Conservation (phyloP, 2,329 filamentous ascomycete species). For the Coleophoma cylindrospora region DNA sequence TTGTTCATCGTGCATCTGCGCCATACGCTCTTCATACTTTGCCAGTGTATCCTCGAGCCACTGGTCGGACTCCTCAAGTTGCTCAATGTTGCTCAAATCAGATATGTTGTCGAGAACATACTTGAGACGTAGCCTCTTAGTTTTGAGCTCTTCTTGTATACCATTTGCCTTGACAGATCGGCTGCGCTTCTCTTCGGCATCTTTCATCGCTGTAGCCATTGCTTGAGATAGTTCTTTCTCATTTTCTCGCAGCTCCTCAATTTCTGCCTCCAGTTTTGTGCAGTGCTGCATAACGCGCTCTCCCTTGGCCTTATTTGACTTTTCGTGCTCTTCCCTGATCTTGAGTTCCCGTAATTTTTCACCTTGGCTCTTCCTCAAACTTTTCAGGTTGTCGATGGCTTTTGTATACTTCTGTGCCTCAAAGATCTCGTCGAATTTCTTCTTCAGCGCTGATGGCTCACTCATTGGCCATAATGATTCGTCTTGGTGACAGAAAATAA, state of each 20-base stretch:
- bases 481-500: constrained; percentile 98
- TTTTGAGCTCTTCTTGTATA: constrained; percentile 69
- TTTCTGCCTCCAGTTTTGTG: constrained; percentile 59
- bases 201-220: constrained; percentile 51
- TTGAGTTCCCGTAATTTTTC: constrained; percentile 69
- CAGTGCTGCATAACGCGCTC: constrained; percentile 65
- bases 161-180: constrained; percentile 69
- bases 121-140: constrained; percentile 69
- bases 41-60: constrained; percentile 67
- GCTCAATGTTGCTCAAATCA: constrained; percentile 69
- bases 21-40: constrained; percentile 73
- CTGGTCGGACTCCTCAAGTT: constrained; percentile 73
- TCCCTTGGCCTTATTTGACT: constrained; percentile 79
- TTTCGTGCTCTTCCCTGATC: constrained; percentile 70
- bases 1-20: constrained; percentile 58
- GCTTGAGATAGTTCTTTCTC: constrained; percentile 53
- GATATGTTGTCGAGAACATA: constrained; percentile 66
- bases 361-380: constrained; percentile 76
- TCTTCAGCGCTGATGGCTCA: constrained; percentile 79
- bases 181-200: constrained; percentile 60
- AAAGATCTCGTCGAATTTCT: constrained; percentile 95
- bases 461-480: constrained; percentile 97
- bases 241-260: constrained; percentile 55
- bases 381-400: constrained; percentile 91
- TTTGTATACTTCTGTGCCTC: constrained; percentile 96